Base-by-base conservation (phyloP, 2,329 filamentous ascomycete genomes). In the Alternaria atra region DNA sequence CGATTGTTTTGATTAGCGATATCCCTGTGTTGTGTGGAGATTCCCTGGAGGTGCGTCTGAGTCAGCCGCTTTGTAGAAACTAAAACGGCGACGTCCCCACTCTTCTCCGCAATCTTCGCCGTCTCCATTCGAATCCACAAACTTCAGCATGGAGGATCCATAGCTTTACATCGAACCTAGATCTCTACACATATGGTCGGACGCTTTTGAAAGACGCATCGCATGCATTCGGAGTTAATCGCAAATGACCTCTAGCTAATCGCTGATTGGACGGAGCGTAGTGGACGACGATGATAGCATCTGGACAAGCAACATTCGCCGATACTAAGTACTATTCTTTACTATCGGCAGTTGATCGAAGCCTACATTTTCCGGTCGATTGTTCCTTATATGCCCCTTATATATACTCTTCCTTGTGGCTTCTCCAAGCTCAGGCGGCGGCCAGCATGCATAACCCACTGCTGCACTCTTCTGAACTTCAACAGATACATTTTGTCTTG, bases 161-260 rank as follows among this genome's bases (percentile, higher is more conserved):
- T n/a, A 37, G 30, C 20, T 8, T 25, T 15, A 37, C 15, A 10
- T 37, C 30, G 2, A 17, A 1, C 3, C 12, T 8, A 25, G 13
- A 7, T 13, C 27, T 3, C 30, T 37, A 6, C 8, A 3, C 2
- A 3, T 0, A 12, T 25, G 8, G 13, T 8, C 13, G 13, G 0
- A n/a, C 0, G 1, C 1, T 7, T 4, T 8, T 4, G 6, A 12
- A 3, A 35, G 20, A 12, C 3, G 25, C 1, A 1, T 5, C 6
- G 0, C 2, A 27, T 4, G 46, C 20, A 12, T 4, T 48, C 3
- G 5, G 5, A 50, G 4, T 4, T 17, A 6, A 23, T 27, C 8
- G 46, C 2, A 7, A 0, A 17, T 12, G 46, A 25, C 46, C 10
- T 50, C 3, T n/a, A 25, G 20, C 15, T 27, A 20, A 15, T 6